Evolutionary conservation across 345 rosid species (phyloP).

Genomic region (Geranium brycei): DNA sequence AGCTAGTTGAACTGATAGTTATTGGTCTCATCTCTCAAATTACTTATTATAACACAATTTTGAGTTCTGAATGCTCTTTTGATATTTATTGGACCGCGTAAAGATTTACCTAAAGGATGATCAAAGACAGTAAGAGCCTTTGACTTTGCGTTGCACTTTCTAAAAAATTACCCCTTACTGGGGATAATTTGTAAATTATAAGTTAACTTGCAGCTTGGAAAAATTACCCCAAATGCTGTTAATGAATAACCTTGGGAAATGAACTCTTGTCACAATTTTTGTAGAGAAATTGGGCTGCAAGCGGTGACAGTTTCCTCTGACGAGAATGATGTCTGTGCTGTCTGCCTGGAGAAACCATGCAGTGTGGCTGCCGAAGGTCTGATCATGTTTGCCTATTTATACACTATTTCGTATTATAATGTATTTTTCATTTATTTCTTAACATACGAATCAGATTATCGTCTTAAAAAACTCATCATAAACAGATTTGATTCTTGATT

Average conservation of each 20-base stretch:
- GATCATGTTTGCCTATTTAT: slow-evolving; percentile 6
- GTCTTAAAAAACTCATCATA: not conserved
- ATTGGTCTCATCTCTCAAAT: not conserved
- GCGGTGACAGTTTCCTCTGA: slow-evolving; percentile 40
- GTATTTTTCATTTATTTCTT: not conserved
- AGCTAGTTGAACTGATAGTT: not conserved
- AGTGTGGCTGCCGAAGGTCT: slow-evolving; percentile 91
- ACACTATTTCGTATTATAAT: too few species aligned
- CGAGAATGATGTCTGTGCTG: slow-evolving; percentile 81
- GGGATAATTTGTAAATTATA: too few species aligned
- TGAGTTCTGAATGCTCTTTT: not conserved
- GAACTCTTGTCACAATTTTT: slow-evolving; percentile 7
- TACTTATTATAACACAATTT: not conserved
- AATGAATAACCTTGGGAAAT: not conserved
- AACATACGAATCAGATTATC: not conserved
- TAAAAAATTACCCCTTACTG: not conserved
- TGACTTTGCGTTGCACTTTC: not conserved
- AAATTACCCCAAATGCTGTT: too few species aligned
- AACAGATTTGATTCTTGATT: not conserved
- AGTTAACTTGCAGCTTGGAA: too few species aligned
- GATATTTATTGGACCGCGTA: too few species aligned
- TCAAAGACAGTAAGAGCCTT: not conserved
- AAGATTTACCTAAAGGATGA: too few species aligned
- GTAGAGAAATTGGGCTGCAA: slow-evolving; percentile 78
- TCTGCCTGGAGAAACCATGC: slow-evolving; percentile 83